Base-by-base conservation (phyloP, 2,329 filamentous ascomycete genomes). In the Xylaria sp. region DNA sequence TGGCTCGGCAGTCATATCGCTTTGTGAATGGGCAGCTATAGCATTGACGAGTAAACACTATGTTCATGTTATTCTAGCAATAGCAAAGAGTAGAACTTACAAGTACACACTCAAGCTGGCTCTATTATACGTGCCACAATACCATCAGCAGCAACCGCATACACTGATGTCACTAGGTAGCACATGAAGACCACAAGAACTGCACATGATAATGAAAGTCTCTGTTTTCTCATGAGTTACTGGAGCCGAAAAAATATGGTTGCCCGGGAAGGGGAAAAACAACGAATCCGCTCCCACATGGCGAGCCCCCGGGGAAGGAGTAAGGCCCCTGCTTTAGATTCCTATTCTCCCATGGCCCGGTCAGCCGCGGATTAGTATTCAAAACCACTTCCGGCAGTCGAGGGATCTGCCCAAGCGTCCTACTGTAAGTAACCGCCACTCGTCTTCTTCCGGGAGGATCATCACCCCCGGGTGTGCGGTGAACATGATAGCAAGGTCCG, bases 381-480 rank as follows among this genome's bases (percentile, higher is more conserved):
- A n/a, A 31, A 9, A 20, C 15, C 43, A 62, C 57, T 57, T 20
- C 58, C 60, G 51, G 57, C 31, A 68, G 51, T 61, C 58, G 31
- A 65, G 33, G 66, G 56, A 33, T 43, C 15, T 64, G 51, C 46
- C 49, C 49, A 60, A 61, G 51, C 48, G 36, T 52, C 39, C 31
- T 41, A 13, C 39, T 41, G 33, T 48, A 46, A n/a, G 61, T 49
- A 51, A 43, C 49, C 39, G 43, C 49, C 39, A 43, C 55, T 43
- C 12, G 54, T 43, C 23, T 61, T 49, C 60, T 52, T 33, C 62
- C 33, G 33, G 56, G 33, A 43, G 41, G 33, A 59, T 36, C 62
- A 33, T 33, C 55, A 48, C 60, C 66, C 61, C 57, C 6, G 46
- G 57, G 66, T 7, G 62, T 62, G 43, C 52, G n/a, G 36, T 20